These are phyloP conservation scores for Nitzschia sp. DNA, from an alignment of 108 stramenopile species.

Conservation along the genomic window DNA sequence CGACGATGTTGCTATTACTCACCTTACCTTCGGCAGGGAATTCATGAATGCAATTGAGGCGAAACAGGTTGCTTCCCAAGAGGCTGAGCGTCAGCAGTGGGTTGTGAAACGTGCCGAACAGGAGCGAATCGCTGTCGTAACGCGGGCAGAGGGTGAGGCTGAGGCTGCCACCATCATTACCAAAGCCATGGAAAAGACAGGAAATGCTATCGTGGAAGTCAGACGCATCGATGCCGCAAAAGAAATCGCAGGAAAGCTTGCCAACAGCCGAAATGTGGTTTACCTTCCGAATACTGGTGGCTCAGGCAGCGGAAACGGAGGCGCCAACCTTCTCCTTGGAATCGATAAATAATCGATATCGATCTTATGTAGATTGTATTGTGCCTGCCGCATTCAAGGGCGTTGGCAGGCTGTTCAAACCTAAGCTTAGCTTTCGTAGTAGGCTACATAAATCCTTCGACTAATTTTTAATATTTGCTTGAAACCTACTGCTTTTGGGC, in stretches of 20 bases:
- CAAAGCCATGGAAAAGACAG: conserved; percentile 94
- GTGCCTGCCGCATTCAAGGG: no score
- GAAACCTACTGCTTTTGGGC: neutral
- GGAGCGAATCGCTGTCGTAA: conserved; percentile 96
- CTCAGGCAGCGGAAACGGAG: conserved; percentile 43
- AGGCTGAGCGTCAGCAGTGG: conserved; percentile 98
- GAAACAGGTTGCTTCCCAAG: conserved; percentile 99
- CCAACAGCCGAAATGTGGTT: conserved; percentile 90
- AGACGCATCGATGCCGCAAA: conserved; percentile 99
- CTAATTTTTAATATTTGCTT: no score
- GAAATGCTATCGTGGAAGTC: conserved; percentile 97
- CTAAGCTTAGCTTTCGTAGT: no score
- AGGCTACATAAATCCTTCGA: no score
- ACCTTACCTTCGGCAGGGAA: conserved; percentile 97
- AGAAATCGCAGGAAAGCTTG: conserved; percentile 96
- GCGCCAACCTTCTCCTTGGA: conserved; percentile 51
- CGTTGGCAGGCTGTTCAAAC: no score
- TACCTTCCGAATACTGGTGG: conserved; percentile 90
- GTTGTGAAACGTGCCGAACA: conserved; percentile 96
- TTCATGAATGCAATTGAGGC: conserved; percentile 99
- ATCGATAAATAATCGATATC: conserved; percentile 62
- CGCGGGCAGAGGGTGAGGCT: conserved; percentile 99
- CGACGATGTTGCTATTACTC: conserved; percentile 99
- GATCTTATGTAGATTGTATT: no score
- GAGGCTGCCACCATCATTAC: conserved; percentile 97